A percentile compares a stretch with the other conserved stretches of the same genome.
Evolutionary conservation across 495 filamentous ascomycete genomes (phyloP).

Genomic region (Hypomontagnella submonticulosa): DNA sequence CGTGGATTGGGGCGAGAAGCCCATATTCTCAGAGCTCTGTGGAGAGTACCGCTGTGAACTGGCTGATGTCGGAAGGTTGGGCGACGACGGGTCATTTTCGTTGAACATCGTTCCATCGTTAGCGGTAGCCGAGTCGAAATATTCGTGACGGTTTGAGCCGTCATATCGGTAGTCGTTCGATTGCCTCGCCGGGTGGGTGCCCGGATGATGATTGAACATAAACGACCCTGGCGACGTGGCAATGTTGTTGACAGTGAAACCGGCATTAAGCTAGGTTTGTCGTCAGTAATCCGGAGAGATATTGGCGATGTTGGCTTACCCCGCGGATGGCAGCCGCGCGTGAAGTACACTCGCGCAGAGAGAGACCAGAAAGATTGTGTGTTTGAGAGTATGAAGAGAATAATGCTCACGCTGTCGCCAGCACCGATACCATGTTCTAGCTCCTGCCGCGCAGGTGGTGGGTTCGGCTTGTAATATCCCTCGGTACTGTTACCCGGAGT

Average conservation of each 20-base stretch:
- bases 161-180: not conserved
- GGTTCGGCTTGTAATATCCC: conserved; percentile 14
- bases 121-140: not conserved
- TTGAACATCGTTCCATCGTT: not conserved
- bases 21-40: not conserved
- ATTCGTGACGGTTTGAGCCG: not conserved
- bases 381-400: not conserved
- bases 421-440: conserved; percentile 10
- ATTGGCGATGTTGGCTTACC: not conserved
- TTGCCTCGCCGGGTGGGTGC: not conserved
- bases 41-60: not conserved
- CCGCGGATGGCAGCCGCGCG: not conserved
- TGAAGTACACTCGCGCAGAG: not conserved
- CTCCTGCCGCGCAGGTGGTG: conserved; percentile 3
- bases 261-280: conserved; percentile 4
- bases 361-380: not conserved
- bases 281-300: not conserved
- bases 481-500: conserved; percentile 10
- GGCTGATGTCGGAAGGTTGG: not conserved
- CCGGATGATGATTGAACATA: conserved; percentile 5
- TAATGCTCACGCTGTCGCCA: conserved; percentile 19
- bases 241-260: conserved; percentile 15
- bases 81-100: not conserved
- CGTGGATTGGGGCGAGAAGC: conserved; percentile 1
- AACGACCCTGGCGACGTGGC: conserved; percentile 1